These are phyloP conservation scores for Teratosphaeria viscida DNA, from an alignment of 2,329 filamentous ascomycete species.

Conservation along the genomic window DNA sequence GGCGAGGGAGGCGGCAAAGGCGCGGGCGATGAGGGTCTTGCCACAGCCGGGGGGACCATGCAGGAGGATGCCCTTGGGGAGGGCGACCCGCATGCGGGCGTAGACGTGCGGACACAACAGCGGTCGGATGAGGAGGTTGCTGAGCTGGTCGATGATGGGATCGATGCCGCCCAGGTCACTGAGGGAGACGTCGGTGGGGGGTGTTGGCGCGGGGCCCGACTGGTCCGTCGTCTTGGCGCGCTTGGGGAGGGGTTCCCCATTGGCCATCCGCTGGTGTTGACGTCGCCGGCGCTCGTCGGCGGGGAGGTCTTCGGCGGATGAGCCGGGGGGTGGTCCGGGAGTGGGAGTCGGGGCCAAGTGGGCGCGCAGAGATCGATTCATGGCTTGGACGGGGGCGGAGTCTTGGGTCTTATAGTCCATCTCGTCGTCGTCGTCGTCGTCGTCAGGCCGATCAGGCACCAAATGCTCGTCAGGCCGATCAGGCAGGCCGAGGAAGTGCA, in stretches of 20 bases:
- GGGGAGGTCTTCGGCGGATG: background rate
- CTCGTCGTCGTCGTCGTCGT: conserved; percentile 34
- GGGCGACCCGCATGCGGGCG: conserved; percentile 53
- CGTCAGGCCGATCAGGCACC: conserved; percentile 46
- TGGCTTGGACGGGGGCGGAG: conserved; percentile 35
- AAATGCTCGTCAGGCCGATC: conserved; percentile 30
- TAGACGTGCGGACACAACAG: conserved; percentile 60
- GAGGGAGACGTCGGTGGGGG: conserved; percentile 57
- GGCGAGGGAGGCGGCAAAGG: conserved; percentile 63
- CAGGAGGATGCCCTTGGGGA: conserved; percentile 63
- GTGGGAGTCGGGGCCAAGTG: conserved; percentile 11
- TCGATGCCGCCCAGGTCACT: conserved; percentile 69
- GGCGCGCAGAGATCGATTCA: conserved; percentile 47
- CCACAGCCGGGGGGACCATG: conserved; percentile 79
- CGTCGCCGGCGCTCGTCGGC: conserved; percentile 36
- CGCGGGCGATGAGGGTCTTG: conserved; percentile 75
- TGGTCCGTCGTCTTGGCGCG: conserved; percentile 43
- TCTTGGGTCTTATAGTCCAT: conserved; percentile 33
- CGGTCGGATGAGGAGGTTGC: conserved; percentile 62
- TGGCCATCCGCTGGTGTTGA: conserved; percentile 40
- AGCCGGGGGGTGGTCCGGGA: background rate
- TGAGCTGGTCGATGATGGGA: conserved; percentile 57
- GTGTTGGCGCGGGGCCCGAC: conserved; percentile 49
- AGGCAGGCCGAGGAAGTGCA: conserved; percentile 60
- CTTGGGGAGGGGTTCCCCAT: conserved; percentile 58